These are phyloP conservation scores for Starmerella davenportii DNA, from an alignment of 805 yeast species.

Conservation along the genomic window DNA sequence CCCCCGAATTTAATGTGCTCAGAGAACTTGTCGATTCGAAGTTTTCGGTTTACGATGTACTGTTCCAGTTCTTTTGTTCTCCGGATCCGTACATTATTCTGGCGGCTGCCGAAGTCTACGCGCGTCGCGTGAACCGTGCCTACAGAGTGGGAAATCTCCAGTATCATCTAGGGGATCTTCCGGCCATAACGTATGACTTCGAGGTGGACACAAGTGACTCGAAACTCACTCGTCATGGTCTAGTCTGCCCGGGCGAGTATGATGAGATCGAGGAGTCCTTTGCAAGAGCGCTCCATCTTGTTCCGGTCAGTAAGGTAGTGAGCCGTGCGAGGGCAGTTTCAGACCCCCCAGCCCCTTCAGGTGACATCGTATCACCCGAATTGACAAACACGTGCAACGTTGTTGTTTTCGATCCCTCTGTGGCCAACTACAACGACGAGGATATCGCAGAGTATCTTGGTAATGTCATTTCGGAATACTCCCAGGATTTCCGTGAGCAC, in stretches of 20 bases:
- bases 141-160: constrained; percentile 66
- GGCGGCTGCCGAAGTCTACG: constrained; percentile 93
- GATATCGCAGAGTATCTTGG: constrained; percentile 45
- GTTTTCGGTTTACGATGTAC: constrained; percentile 88
- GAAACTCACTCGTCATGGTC: constrained; percentile 34
- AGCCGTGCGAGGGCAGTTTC: constrained; percentile 27
- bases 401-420: constrained; percentile 29
- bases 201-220: constrained; percentile 16
- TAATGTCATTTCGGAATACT: constrained; percentile 47
- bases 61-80: constrained; percentile 75
- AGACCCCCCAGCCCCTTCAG: constrained; percentile 18
- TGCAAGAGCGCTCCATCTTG: constrained; percentile 50
- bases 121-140: constrained; percentile 93
- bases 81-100: constrained; percentile 74
- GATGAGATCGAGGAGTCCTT: constrained; percentile 82
- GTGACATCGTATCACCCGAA: constrained; percentile 12
- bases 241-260: constrained; percentile 31
- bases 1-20: constrained; percentile 63
- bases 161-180: constrained; percentile 32
- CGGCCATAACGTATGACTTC: constrained; percentile 63
- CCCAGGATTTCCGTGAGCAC: constrained; percentile 49
- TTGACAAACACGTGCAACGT: constrained; percentile 71
- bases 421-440: constrained; percentile 44
- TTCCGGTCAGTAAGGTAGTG: constrained; percentile 31
- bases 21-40: constrained; percentile 90